Conservation (phyloP, 805 yeast genomes). For the Tetrapisispora pingtungensis region DNA sequence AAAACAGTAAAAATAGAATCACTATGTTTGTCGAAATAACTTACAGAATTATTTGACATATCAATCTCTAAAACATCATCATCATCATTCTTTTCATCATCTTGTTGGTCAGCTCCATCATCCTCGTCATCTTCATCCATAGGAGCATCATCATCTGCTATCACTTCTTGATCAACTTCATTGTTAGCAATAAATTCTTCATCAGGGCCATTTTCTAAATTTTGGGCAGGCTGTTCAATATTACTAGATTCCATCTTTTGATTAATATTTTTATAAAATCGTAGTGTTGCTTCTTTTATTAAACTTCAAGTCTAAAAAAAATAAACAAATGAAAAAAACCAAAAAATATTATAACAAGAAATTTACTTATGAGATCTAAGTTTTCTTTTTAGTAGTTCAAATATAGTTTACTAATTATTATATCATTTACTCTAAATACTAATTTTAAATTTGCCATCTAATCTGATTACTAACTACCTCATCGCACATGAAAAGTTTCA, state of each 20-base stretch:
- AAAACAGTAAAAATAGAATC: constrained; percentile 82
- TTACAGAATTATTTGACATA: constrained; percentile 77
- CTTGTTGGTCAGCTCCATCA: constrained; percentile 32
- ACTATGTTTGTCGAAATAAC: constrained; percentile 80
- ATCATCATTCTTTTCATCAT: constrained; percentile 31
- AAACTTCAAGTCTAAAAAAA: too few species aligned
- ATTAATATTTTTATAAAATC: too few species aligned
- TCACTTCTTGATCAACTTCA: constrained; percentile 37
- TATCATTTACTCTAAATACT: too few species aligned
- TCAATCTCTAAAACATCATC: constrained; percentile 60
- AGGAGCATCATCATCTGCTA: constrained; percentile 23
- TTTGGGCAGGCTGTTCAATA: constrained; percentile 1
- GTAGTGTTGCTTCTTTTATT: too few species aligned
- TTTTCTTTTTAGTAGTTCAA: too few species aligned
- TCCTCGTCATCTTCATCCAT: constrained; percentile 28
- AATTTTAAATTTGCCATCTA: too few species aligned
- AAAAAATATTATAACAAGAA: too few species aligned
- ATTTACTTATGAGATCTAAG: too few species aligned
- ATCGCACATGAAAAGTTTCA: too few species aligned
- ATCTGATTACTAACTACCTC: too few species aligned
- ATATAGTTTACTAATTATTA: too few species aligned
- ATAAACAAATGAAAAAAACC: too few species aligned
- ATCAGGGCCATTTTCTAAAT: constrained; percentile 13
- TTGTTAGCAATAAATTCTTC: constrained; percentile 32
- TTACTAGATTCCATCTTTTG: not conserved